Percentiles rank a stretch among this genome's conserved stretches.
phyloP scores from a whole-genome alignment of 2,329 filamentous ascomycete species.

The Trichophaea hybrida region DNA sequence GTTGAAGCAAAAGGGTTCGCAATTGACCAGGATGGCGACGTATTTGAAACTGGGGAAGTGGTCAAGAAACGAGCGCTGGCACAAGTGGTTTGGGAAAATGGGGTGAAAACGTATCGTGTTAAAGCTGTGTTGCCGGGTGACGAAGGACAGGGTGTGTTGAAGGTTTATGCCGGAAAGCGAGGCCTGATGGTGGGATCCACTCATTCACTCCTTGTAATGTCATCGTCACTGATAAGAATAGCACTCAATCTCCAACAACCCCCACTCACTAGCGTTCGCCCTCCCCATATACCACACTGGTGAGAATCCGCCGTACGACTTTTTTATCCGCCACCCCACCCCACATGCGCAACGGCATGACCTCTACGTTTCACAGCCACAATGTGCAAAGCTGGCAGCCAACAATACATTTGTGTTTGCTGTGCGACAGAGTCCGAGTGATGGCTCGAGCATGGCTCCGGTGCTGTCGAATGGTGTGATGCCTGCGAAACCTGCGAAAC shows the following conservation, averaged over 20 bases:
- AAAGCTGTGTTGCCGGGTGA: constrained; percentile 87
- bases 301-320: constrained; percentile 87
- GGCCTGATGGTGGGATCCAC: constrained; percentile 56
- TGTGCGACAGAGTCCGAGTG: constrained; percentile 78
- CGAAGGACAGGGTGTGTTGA: constrained; percentile 74
- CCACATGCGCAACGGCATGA: constrained; percentile 96
- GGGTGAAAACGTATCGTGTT: constrained; percentile 79
- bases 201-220: background rate
- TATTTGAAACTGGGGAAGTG: constrained; percentile 80
- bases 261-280: constrained; percentile 76
- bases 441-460: constrained; percentile 29
- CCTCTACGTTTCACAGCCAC: constrained; percentile 90
- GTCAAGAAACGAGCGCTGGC: constrained; percentile 74
- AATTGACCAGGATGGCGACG: constrained; percentile 74
- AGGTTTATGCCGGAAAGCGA: constrained; percentile 83
- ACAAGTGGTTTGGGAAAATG: constrained; percentile 74
- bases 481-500: constrained; percentile 65
- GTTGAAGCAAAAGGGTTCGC: constrained; percentile 73
- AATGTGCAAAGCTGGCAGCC: constrained; percentile 71
- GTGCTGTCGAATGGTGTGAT: constrained; percentile 22
- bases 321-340: constrained; percentile 82
- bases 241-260: constrained; percentile 90
- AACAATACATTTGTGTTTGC: constrained; percentile 98
- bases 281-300: constrained; percentile 83
- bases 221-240: constrained; percentile 14